These are phyloP conservation scores for Spathaspora sp. DNA, from an alignment of 805 yeast genomes.

Conservation along the genomic window DNA sequence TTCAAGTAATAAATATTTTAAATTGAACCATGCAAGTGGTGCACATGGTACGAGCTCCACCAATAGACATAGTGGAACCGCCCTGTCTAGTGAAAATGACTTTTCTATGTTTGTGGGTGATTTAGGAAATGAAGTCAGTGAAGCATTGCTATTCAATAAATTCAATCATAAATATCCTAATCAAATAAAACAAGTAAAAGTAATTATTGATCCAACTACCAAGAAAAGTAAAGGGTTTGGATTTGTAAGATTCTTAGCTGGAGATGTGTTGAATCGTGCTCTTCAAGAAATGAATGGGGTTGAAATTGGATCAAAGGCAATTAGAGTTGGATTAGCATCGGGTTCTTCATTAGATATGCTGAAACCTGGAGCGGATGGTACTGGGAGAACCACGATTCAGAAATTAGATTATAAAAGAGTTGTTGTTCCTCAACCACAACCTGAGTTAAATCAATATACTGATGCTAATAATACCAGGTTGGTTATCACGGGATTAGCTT, in stretches of 20 bases:
- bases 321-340: conserved; percentile 58
- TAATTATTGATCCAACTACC: conserved; percentile 71
- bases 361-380: not conserved
- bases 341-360: conserved; percentile 13
- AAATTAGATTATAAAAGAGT: conserved; percentile 17
- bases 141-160: conserved; percentile 56
- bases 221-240: conserved; percentile 83
- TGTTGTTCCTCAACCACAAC: conserved; percentile 42
- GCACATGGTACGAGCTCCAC: not conserved
- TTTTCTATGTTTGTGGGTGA: conserved; percentile 83
- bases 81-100: conserved; percentile 10
- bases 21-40: conserved; percentile 80
- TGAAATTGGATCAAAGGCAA: conserved; percentile 66
- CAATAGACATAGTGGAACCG: not conserved
- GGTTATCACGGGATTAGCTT: conserved; percentile 62
- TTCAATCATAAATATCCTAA: conserved; percentile 72
- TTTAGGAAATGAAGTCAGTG: conserved; percentile 69
- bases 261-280: conserved; percentile 68
- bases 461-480: conserved; percentile 83
- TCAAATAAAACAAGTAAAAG: conserved; percentile 63
- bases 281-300: conserved; percentile 79
- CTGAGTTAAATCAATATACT: conserved; percentile 59
- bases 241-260: conserved; percentile 71
- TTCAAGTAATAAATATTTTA: conserved; percentile 55
- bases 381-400: conserved; percentile 2